A percentile compares a stretch with the other conserved stretches of the same genome.
These are phyloP conservation scores for Potentilla sterilis DNA, from an alignment of 306 rosid species.

Conservation along the genomic window DNA sequence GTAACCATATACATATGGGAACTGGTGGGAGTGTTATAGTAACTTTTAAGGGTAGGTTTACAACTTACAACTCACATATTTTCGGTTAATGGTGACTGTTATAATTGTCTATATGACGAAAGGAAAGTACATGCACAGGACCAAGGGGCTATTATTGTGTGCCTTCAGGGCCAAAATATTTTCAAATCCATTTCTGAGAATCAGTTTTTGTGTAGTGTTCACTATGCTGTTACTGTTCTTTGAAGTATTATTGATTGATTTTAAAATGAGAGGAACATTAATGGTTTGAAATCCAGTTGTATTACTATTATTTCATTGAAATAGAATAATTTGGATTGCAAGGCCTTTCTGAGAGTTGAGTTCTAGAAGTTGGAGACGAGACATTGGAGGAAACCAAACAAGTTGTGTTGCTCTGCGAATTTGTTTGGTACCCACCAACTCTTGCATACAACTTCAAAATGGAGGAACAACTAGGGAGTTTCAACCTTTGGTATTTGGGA, in stretches of 20 bases:
- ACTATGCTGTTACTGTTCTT: neutral
- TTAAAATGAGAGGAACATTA: neutral
- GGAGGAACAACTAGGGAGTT: neutral
- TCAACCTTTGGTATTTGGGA: neutral
- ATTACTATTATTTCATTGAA: neutral
- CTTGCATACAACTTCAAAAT: neutral
- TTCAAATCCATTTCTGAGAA: neutral
- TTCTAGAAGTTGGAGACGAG: neutral
- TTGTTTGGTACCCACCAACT: neutral
- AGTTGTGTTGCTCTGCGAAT: neutral
- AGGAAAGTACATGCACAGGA: slow-evolving; percentile 4
- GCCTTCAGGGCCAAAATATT: neutral
- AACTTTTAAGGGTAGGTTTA: slow-evolving; percentile 9
- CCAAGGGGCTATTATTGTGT: neutral
- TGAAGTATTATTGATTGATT: neutral
- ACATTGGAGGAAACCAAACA: neutral
- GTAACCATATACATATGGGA: neutral
- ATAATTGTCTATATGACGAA: neutral
- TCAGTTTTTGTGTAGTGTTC: neutral
- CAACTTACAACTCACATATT: neutral
- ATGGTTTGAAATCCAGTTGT: neutral
- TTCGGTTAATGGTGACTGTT: neutral
- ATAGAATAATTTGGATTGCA: neutral
- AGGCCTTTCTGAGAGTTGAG: neutral
- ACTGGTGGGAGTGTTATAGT: neutral